Evolutionary conservation across 1,284 basidiomycete species (phyloP).

Genomic region (Marasmius sp.): DNA sequence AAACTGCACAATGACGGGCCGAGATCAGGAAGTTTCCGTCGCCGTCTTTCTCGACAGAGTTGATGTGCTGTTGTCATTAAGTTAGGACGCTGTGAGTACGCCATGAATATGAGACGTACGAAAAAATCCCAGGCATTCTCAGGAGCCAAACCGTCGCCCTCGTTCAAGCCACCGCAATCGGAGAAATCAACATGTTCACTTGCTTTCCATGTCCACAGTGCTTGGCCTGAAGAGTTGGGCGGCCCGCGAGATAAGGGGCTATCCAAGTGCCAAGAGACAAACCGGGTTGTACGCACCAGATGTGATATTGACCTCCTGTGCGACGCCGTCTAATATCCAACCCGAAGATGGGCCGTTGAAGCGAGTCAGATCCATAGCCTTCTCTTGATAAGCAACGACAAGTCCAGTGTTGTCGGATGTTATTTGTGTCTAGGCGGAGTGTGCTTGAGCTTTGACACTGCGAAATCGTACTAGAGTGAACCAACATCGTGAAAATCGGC

Average conservation of each 20-base stretch:
- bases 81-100: not conserved
- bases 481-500: not conserved
- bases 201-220: constrained; percentile 12
- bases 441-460: no score
- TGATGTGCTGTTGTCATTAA: constrained; percentile 10
- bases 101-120: not conserved
- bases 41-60: constrained; percentile 12
- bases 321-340: not conserved
- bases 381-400: not conserved
- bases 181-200: constrained; percentile 10
- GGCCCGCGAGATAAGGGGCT: not conserved
- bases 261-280: no score
- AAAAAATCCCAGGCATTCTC: constrained; percentile 11
- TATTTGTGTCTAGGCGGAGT: not conserved
- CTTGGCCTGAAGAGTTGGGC: constrained; percentile 1
- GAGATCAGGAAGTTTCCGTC: constrained; percentile 18
- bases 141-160: not conserved
- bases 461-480: no score
- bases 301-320: not conserved
- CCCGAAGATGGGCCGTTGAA: not conserved
- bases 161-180: constrained; percentile 7
- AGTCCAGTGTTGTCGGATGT: not conserved
- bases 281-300: not conserved
- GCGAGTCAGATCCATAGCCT: not conserved
- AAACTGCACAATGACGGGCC: constrained; percentile 15